phyloP scores from a whole-genome alignment of 2,329 filamentous ascomycete species.

The Trichoderma sp. region DNA sequence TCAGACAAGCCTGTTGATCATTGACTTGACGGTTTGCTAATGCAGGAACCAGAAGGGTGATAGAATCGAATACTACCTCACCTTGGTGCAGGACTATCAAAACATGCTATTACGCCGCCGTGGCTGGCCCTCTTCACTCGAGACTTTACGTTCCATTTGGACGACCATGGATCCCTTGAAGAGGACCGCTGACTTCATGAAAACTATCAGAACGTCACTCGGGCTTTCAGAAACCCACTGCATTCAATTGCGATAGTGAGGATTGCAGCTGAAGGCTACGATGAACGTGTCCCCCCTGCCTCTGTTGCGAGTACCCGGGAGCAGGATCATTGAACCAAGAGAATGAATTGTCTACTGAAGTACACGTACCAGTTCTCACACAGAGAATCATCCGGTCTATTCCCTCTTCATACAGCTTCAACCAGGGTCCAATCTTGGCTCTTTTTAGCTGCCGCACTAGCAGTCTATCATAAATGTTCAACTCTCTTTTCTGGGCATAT shows the following conservation, averaged over 20 bases:
- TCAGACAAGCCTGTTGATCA: background rate
- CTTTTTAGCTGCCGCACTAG: background rate
- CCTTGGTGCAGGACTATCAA: background rate
- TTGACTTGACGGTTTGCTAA: background rate
- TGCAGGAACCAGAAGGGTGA: background rate
- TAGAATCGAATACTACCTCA: background rate
- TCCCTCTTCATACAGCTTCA: background rate
- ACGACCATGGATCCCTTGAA: background rate
- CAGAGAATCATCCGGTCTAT: background rate
- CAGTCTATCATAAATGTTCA: background rate
- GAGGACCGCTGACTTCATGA: background rate
- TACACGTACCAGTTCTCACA: background rate
- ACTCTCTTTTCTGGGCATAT: background rate
- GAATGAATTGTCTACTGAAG: background rate
- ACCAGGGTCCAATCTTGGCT: background rate
- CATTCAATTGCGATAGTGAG: background rate
- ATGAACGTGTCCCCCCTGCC: too few species aligned
- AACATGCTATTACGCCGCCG: background rate
- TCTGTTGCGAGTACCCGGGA: too few species aligned
- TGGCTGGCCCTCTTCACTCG: background rate
- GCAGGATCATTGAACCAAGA: too few species aligned
- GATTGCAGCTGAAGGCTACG: background rate
- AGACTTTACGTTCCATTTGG: background rate
- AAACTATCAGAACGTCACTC: background rate
- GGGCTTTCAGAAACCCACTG: background rate